These are phyloP conservation scores for Elasticomyces elasticus DNA, from an alignment of 495 filamentous ascomycete species.

Conservation along the genomic window DNA sequence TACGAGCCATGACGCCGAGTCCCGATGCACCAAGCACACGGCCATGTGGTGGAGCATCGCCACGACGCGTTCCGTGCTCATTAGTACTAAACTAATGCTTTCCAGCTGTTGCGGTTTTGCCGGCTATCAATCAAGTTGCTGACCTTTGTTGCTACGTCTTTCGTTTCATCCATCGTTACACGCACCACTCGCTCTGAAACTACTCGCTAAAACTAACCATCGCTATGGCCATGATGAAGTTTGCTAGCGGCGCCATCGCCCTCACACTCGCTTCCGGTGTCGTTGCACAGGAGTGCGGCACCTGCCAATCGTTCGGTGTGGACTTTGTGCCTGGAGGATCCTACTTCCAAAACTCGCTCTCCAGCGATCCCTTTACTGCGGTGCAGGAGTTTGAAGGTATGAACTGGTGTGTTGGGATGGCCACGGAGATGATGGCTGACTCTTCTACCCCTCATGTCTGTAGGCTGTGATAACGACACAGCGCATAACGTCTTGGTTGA, in stretches of 20 bases:
- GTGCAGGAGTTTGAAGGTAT: constrained; percentile 26
- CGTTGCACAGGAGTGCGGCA: neutral
- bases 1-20: neutral
- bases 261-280: neutral
- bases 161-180: neutral
- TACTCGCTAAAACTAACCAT: neutral
- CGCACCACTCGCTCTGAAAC: neutral
- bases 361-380: constrained; percentile 26
- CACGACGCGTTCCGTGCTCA: neutral
- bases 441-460: too few species aligned
- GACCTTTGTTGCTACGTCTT: neutral
- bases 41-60: neutral
- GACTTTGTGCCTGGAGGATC: constrained; percentile 29
- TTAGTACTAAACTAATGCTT: neutral
- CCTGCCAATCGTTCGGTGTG: constrained; percentile 27
- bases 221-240: neutral
- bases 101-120: neutral
- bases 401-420: too few species aligned
- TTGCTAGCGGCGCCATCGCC: neutral
- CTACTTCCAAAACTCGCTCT: constrained; percentile 31
- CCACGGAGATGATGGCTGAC: too few species aligned
- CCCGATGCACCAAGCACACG: too few species aligned
- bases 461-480: constrained; percentile 25
- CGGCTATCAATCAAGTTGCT: neutral
- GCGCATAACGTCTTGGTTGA: constrained; percentile 31